Evolutionary conservation across 2,329 filamentous ascomycete genomes (phyloP), one percentile per base, ranked within the genome.

Genomic region (Knoxdaviesia capensis): DNA sequence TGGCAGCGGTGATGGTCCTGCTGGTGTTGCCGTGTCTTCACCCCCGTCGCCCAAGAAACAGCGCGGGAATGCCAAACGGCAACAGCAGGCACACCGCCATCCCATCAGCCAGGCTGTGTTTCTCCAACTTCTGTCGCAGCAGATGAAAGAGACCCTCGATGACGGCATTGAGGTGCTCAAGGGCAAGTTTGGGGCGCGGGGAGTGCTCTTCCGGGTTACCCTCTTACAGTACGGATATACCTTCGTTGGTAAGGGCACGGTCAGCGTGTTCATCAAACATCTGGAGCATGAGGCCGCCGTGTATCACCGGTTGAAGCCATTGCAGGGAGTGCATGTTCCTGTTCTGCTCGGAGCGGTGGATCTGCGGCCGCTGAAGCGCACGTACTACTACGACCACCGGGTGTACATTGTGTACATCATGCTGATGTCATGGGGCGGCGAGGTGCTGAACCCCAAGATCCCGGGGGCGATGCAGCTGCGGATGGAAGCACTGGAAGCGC

Each of bases 261-360:
- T 20, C 20, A 20, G 20, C 20, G 20, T 20, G 20, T 20, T 20
- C 20, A 20, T 20, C 20, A 20, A 20, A 3, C 11, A 58, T 44
- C 56, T 63, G 5, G 35, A 56, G 44, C 50, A 61, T 36, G 56
- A 64, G 48, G 53, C 51, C 4, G 39, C 38, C 1, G 50, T 64
- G 1, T 65, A 65, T 44, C 7, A 48, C 8, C 53, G 51, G n/a
- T 51, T 63, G 0, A 11, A 45, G 39, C 40, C 49, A 7, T 38
- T 59, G 20, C 55, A 65, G 48, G 59, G 61, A 6, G 41, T 44
- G 8, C 9, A 48, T n/a, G 44, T 64, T 20, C 59, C 59, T 20
- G 53, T 66, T 1, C 60, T 57, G 33, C 54, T 63, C 5, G 56
- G 58, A 5, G 48, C 52, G 7, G 51, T 64, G 35, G 54, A 63